Conservation (phyloP, 768 basidiomycete species). For the Hydnum rufescens region DNA sequence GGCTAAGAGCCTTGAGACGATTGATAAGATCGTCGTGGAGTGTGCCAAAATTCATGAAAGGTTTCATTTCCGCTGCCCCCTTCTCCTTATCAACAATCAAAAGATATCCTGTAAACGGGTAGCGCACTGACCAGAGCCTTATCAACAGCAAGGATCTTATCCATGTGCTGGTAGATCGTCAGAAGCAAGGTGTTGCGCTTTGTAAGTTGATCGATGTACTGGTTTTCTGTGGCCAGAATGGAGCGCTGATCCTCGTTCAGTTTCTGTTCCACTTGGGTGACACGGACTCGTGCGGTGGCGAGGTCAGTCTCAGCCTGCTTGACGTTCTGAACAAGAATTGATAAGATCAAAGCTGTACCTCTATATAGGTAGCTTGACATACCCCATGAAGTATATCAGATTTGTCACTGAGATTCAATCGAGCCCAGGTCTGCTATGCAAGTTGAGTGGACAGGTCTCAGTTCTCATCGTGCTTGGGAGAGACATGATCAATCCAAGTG, state of each 20-base stretch:
- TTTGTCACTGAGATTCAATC: constrained; percentile 78
- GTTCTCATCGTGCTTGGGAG: constrained; percentile 6
- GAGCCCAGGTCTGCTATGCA: too few relatives aligned
- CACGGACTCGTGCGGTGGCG: constrained; percentile 33
- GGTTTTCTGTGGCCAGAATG: constrained; percentile 47
- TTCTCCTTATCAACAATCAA: too few relatives aligned
- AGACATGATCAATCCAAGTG: not conserved
- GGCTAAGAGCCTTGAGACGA: constrained; percentile 63
- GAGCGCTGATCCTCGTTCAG: constrained; percentile 66
- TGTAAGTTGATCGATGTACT: constrained; percentile 84
- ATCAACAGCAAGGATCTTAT: constrained; percentile 79
- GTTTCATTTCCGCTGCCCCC: constrained; percentile 59
- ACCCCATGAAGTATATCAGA: constrained; percentile 47
- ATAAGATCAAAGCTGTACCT: too few relatives aligned
- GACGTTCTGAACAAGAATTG: constrained; percentile 31
- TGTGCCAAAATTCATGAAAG: constrained; percentile 80
- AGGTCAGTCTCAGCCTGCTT: constrained; percentile 54
- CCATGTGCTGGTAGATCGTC: constrained; percentile 89
- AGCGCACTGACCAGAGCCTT: constrained; percentile 56
- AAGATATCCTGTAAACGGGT: not conserved
- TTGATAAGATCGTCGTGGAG: constrained; percentile 90
- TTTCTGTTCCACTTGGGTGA: constrained; percentile 58
- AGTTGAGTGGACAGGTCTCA: not conserved
- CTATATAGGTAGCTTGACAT: too few relatives aligned
- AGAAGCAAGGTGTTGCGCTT: constrained; percentile 82